Percentiles rank a stretch among this genome's conserved stretches.
Evolutionary conservation across 805 yeast species (phyloP).

Genomic region (Ogataea allantospora): DNA sequence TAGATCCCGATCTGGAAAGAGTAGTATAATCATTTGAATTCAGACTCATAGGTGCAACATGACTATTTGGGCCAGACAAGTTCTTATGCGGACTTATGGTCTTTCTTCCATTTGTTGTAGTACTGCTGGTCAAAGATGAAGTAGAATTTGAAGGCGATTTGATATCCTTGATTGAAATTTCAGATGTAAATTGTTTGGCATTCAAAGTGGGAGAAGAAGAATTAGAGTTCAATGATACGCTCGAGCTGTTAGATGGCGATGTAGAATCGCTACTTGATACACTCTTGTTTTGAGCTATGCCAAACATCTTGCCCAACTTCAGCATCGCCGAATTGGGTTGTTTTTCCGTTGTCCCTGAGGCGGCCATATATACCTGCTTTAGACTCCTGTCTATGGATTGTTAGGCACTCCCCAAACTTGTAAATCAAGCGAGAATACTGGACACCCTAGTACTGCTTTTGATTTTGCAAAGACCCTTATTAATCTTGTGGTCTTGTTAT

Average conservation of each 20-base stretch:
- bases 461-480: neutral
- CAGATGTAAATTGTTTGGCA: slow-evolving; percentile 1
- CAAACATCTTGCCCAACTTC: slow-evolving; percentile 26
- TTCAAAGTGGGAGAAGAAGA: slow-evolving; percentile 12
- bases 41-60: slow-evolving; percentile 9
- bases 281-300: slow-evolving; percentile 13
- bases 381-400: neutral
- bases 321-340: slow-evolving; percentile 23
- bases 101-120: slow-evolving; percentile 1
- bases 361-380: slow-evolving; percentile 3
- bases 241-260: slow-evolving; percentile 12
- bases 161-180: slow-evolving; percentile 3
- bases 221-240: slow-evolving; percentile 13
- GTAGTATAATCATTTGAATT: slow-evolving; percentile 5
- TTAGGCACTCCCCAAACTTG: slow-evolving; percentile 4
- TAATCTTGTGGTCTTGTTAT: neutral
- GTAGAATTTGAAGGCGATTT: slow-evolving; percentile 7
- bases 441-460: slow-evolving; percentile 4
- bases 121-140: slow-evolving; percentile 11
- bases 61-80: neutral
- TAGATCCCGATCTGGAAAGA: slow-evolving; percentile 21
- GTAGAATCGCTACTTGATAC: slow-evolving; percentile 5
- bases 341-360: slow-evolving; percentile 13
- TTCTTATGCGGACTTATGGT: slow-evolving; percentile 5
- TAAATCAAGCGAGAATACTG: slow-evolving; percentile 3